Evolutionary conservation across 2,329 filamentous ascomycete species (phyloP).

Genomic region (Hymenoscyphus linearis): DNA sequence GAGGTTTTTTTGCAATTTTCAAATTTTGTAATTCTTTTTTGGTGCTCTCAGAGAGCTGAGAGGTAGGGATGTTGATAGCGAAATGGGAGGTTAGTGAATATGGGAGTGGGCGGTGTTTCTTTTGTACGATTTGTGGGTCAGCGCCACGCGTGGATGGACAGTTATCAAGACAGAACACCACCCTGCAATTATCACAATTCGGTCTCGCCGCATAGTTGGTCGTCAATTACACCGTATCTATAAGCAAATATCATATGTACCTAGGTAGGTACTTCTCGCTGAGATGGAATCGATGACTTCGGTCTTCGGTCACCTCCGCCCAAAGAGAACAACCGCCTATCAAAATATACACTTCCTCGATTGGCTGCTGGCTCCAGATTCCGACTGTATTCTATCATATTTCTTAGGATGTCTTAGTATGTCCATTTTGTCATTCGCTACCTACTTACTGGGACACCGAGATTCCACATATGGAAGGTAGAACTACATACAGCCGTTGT

Average conservation of each 20-base stretch:
- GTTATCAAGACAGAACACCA: not conserved
- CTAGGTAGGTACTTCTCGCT: too few species aligned
- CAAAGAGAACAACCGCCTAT: not conserved
- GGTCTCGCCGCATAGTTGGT: not conserved
- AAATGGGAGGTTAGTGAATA: too few species aligned
- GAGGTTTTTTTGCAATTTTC: too few species aligned
- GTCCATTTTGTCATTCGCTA: not conserved
- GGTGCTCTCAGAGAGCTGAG: too few species aligned
- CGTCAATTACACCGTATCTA: not conserved
- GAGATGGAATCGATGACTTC: too few species aligned
- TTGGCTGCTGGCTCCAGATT: not conserved
- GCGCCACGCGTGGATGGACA: too few species aligned
- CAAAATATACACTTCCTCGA: not conserved
- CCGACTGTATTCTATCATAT: not conserved
- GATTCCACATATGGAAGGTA: not conserved
- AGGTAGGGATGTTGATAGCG: too few species aligned
- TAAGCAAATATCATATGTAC: not conserved
- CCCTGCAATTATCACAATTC: not conserved
- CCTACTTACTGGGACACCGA: not conserved
- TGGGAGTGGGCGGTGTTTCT: too few species aligned
- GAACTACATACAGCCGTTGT: not conserved
- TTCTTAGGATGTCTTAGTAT: not conserved
- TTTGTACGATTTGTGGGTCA: too few species aligned
- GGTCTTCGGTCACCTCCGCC: not conserved
- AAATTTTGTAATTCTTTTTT: too few species aligned